Evolutionary conservation across 2,329 filamentous ascomycete species (phyloP), one percentile per base, ranked within the genome.

Genomic region (Epichloe brachyelytri): DNA sequence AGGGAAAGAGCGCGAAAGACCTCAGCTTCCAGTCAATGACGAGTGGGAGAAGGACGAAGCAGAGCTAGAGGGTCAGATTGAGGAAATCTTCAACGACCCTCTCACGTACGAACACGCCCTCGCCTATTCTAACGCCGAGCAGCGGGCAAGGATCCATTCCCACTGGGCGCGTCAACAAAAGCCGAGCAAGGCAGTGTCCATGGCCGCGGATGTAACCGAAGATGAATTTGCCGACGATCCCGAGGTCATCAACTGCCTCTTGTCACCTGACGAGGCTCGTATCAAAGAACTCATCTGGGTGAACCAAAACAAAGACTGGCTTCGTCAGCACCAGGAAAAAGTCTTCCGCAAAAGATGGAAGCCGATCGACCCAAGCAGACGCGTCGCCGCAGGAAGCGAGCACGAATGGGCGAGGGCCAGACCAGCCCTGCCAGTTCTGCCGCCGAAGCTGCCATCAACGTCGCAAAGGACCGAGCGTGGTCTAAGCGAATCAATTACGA

Each of bases 221-320:
- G 79, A 86, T 52, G 90, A 96, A 62, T 96, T 97, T 61, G 86
- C 83, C 38, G 82, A 94, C 59, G 93, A 98, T 55, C 85, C 83
- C 0, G 93, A 98, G 65, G 88, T 98, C 5, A 71, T 77, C 53
- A 86, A 86, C 59, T 95, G 90, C 62, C 68, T 89, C 37, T 75
- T 97, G 5, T 78, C 77, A 0, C 78, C 83, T 1, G 78, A 80
- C 3, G 90, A 97, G 68, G 79, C 83, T 2, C 78, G 78, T 36
- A 80, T 89, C 62, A 97, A 96, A 65, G 90, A 96, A 65, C 81
- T 82, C 53, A 86, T 97, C 49, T 98, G 93, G 93, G 82, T 95
- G 43, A 90, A 91, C 53, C 83, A 90, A 63, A 97, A 98, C 67
- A 89, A 93, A 64, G 88, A 94, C 58, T 98, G 90, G 79, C 75